Evolutionary conservation across 2,329 filamentous ascomycete species (phyloP).

Genomic region (Phyllosticta paracitricarpa): DNA sequence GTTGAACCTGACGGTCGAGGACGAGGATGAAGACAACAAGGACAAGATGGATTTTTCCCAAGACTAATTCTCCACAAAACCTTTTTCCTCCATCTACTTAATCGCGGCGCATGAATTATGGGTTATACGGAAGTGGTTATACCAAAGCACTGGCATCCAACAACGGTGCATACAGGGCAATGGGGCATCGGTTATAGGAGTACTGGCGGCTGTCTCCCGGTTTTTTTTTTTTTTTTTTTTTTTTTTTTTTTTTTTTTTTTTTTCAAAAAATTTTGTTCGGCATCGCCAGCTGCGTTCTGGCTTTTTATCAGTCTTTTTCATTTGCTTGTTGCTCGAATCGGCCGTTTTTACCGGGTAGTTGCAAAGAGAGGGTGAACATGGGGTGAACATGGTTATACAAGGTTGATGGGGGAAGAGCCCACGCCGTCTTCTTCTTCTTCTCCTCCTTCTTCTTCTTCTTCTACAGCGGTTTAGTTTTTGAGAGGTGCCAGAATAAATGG

Average conservation of each 20-base stretch:
- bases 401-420: neutral
- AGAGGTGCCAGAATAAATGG: neutral
- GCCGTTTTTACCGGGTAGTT: neutral
- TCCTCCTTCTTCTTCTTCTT: neutral
- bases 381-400: neutral
- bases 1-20: constrained; percentile 25
- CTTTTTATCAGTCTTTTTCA: neutral
- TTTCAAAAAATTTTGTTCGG: neutral
- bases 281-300: neutral
- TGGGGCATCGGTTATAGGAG: neutral
- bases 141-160: neutral
- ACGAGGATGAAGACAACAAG: constrained; percentile 11
- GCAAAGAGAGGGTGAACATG: neutral
- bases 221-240: neutral
- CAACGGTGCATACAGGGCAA: neutral
- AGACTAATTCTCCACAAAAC: neutral
- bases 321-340: neutral
- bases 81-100: neutral
- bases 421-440: neutral
- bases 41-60: constrained; percentile 4
- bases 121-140: neutral
- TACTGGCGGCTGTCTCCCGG: neutral
- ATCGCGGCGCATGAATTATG: constrained; percentile 3
- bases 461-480: neutral
- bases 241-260: neutral